phyloP scores from a whole-genome alignment of 768 basidiomycete genomes.

The Boletus barrowsii region DNA sequence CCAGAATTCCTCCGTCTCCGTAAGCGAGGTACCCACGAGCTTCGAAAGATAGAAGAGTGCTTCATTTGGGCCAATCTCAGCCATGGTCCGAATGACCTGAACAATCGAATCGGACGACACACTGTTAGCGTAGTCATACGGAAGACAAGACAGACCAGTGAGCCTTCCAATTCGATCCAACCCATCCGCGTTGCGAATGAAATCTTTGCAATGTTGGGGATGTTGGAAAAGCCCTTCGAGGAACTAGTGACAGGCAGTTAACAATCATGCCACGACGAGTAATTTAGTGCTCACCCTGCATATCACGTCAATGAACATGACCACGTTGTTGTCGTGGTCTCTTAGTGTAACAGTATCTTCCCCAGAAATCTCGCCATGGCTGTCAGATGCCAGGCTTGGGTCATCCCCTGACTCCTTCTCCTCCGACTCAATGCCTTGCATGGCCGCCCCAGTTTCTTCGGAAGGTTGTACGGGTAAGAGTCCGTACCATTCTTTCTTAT shows the following conservation, averaged over 20 bases:
- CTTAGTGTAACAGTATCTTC: conserved; percentile 41
- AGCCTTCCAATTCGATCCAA: conserved; percentile 72
- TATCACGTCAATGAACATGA: conserved; percentile 76
- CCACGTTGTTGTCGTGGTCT: conserved; percentile 70
- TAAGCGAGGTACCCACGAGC: conserved; percentile 67
- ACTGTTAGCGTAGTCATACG: conserved; percentile 84
- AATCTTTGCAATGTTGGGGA: conserved; percentile 84
- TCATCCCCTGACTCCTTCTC: conserved; percentile 18
- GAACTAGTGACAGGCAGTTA: conserved; percentile 50
- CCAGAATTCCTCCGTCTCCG: conserved; percentile 74
- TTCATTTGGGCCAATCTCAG: conserved; percentile 77
- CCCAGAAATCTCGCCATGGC: conserved; percentile 11
- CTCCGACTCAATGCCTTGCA: conserved; percentile 43
- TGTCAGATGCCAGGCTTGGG: conserved; percentile 17
- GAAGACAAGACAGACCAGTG: conserved; percentile 80
- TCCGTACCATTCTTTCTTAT: conserved; percentile 66
- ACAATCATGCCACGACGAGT: background rate
- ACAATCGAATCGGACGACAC: conserved; percentile 85
- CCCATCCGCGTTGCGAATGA: conserved; percentile 71
- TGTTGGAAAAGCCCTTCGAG: conserved; percentile 95
- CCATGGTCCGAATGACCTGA: conserved; percentile 84
- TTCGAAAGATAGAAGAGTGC: conserved; percentile 68
- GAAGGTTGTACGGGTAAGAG: conserved; percentile 36
- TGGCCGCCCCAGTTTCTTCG: conserved; percentile 37
- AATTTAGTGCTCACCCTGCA: conserved; percentile 56